Percentiles rank a stretch among this genome's conserved stretches.
Evolutionary conservation across 805 yeast species (phyloP).

Genomic region (Metschnikowia lachancei): DNA sequence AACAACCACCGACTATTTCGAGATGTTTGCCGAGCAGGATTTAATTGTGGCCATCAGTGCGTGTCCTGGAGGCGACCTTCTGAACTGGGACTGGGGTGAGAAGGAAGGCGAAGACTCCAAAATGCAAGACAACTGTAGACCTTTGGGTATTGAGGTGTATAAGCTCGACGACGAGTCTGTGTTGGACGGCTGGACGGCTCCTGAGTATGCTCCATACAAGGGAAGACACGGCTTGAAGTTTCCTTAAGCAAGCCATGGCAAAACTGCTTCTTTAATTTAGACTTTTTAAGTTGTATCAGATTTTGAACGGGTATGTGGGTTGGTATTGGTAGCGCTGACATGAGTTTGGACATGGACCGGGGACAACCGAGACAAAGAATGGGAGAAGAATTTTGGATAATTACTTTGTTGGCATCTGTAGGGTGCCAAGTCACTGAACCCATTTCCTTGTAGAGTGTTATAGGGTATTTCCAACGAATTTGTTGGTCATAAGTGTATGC

Average conservation of each 20-base stretch:
- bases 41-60: slow-evolving; percentile 61
- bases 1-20: slow-evolving; percentile 55
- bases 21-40: slow-evolving; percentile 65
- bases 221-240: slow-evolving; percentile 55
- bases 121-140: slow-evolving; percentile 62
- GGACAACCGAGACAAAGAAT: too few species aligned
- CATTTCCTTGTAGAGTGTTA: too few species aligned
- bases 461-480: too few species aligned
- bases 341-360: too few species aligned
- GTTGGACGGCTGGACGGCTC: slow-evolving; percentile 50
- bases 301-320: too few species aligned
- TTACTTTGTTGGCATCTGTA: too few species aligned
- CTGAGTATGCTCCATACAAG: slow-evolving; percentile 49
- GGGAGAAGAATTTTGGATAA: too few species aligned
- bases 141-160: slow-evolving; percentile 61
- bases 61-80: slow-evolving; percentile 69
- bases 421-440: too few species aligned
- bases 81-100: slow-evolving; percentile 73
- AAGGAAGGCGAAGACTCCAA: slow-evolving; percentile 43
- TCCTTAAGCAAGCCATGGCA: slow-evolving; percentile 1
- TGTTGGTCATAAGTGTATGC: too few species aligned
- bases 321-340: too few species aligned
- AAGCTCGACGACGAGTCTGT: slow-evolving; percentile 45
- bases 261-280: too few species aligned
- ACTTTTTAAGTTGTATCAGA: too few species aligned